These are phyloP conservation scores for Penicillium antarcticum DNA, from an alignment of 495 filamentous ascomycete genomes.

Conservation along the genomic window DNA sequence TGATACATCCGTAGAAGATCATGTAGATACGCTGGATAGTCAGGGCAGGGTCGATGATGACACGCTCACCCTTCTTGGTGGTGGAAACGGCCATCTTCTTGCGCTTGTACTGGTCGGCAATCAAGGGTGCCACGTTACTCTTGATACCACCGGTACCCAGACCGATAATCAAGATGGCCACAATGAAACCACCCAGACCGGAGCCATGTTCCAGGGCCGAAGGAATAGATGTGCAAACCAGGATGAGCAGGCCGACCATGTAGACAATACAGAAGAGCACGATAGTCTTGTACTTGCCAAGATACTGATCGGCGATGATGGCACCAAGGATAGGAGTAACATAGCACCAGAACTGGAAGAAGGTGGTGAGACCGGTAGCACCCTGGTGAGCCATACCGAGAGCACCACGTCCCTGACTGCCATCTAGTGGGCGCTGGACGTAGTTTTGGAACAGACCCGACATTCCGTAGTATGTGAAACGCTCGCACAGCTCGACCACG, in stretches of 20 bases:
- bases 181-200: conserved; percentile 49
- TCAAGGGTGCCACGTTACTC: conserved; percentile 56
- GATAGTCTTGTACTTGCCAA: conserved; percentile 70
- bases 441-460: conserved; percentile 56
- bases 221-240: conserved; percentile 49
- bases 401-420: conserved; percentile 50
- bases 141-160: conserved; percentile 71
- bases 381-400: conserved; percentile 51
- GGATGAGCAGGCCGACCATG: conserved; percentile 44
- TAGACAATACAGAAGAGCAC: conserved; percentile 51
- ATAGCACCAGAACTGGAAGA: conserved; percentile 64
- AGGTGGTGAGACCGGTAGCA: conserved; percentile 57
- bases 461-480: conserved; percentile 67
- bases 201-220: conserved; percentile 40
- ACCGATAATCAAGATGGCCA: conserved; percentile 44
- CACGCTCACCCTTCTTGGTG: conserved; percentile 62
- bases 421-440: conserved; percentile 46
- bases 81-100: conserved; percentile 54
- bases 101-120: conserved; percentile 73
- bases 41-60: conserved; percentile 71
- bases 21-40: conserved; percentile 75
- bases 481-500: conserved; percentile 62
- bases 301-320: conserved; percentile 61
- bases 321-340: conserved; percentile 57
- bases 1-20: conserved; percentile 74